These are phyloP conservation scores for Mycena filopes DNA, from an alignment of 768 basidiomycete species.

Conservation along the genomic window DNA sequence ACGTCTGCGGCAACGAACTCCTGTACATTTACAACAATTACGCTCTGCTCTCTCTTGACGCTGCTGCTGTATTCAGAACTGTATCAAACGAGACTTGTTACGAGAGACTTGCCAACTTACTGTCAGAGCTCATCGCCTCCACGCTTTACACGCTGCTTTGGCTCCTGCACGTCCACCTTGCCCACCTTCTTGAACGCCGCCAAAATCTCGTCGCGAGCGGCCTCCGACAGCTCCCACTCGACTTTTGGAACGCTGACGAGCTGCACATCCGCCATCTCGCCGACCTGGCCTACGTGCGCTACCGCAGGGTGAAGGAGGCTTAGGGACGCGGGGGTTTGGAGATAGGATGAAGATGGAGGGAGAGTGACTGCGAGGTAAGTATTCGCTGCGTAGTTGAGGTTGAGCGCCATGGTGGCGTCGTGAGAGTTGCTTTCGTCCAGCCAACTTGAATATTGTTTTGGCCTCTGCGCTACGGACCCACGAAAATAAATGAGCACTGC, in stretches of 20 bases:
- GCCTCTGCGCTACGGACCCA: neutral
- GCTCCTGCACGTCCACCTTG: slow-evolving; percentile 51
- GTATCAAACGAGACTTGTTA: too few relatives aligned
- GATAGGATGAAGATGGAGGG: slow-evolving; percentile 45
- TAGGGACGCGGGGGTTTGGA: slow-evolving; percentile 45
- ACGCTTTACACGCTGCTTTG: slow-evolving; percentile 48
- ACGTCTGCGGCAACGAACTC: too few relatives aligned
- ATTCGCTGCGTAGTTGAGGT: slow-evolving; percentile 51
- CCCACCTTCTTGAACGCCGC: slow-evolving; percentile 42
- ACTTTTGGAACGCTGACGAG: slow-evolving; percentile 54
- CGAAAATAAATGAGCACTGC: neutral
- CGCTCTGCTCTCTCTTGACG: too few relatives aligned
- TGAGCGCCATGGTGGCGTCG: slow-evolving; percentile 35
- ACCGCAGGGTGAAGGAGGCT: slow-evolving; percentile 46
- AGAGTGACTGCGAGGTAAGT: slow-evolving; percentile 57
- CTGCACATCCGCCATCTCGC: slow-evolving; percentile 55
- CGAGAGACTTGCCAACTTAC: too few relatives aligned
- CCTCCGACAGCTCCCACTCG: slow-evolving; percentile 45
- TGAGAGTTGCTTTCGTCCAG: neutral
- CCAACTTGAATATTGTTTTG: neutral
- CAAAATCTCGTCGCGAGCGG: slow-evolving; percentile 43
- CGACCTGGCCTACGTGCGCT: slow-evolving; percentile 53
- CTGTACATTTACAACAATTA: too few relatives aligned
- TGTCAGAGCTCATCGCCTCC: slow-evolving; percentile 46
- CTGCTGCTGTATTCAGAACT: too few relatives aligned